Base-by-base conservation (phyloP, 345 rosid genomes). In the Camelina hispida region DNA sequence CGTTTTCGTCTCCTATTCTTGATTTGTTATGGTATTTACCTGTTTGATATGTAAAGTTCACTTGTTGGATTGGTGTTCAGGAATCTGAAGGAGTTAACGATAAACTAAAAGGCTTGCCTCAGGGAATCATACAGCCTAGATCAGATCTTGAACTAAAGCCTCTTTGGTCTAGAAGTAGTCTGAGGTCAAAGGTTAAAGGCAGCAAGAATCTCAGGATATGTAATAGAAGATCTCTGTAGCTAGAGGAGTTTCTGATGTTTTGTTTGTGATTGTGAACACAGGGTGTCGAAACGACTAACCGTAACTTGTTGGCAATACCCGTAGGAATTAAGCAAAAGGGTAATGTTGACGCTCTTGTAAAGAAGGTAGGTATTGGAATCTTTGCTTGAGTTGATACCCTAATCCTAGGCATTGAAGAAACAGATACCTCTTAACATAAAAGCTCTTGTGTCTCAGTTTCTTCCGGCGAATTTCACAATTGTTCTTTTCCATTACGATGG, bases 401-500 rank as follows among this genome's bases (percentile, higher is more conserved):
- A 30, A 30, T 76, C 54, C 44, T 40, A 50, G 3, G 79, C 56
- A 68, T 30, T 38, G 23, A 60, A 68, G 34, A 25, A 25, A 40
- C 22, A 48, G 1, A 57, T 5, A 47, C 28, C 1, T 58, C 14
- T 57, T 76, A 67, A 56, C 70, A 79, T 85, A 80, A 87, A 28
- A 75, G 56, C 77, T 85, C 74, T 47, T 78, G 78, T 78, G 78
- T 74, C 84, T 91, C 96, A 96, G 99, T 96, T 96, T 88, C 91
- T 89, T 83, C 86, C 91, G 64, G 90, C 79, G 58, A 93, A 96
- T 80, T 93, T 96, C 77, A 86, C 97, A 5, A 66, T 96, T 73
- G 88, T 91, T 80, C 82, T 96, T 22, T 96, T 96, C 86, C 99
- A 96, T 66, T 96, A 96, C 66, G 99, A 93, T 72, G 97, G 99